Base-by-base conservation (phyloP, 2,329 filamentous ascomycete species). In the Xylaria sp. region DNA sequence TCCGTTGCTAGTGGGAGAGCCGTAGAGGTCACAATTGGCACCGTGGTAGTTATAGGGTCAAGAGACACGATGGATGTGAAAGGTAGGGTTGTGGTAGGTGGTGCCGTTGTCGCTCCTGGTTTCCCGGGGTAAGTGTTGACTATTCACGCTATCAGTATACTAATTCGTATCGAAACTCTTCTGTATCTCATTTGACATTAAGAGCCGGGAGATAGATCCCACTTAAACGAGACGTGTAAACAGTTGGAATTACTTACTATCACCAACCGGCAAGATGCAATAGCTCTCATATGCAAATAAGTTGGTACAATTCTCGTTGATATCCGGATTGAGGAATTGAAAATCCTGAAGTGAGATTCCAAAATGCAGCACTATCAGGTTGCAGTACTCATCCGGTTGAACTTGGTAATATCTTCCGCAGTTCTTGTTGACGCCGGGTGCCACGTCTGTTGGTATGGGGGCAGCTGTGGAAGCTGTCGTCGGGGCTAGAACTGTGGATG, bases 241-340 rank as follows among this genome's bases (percentile, higher is more conserved):
- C 7, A 14, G 3, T 50, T 4, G 19, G 3, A 14, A 14, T 4
- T 54, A 54, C 50, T 30, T 47, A 61, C 50, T 61, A 42, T 51
- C 32, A 1, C 61, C 53, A 7, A 64, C 61, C 2, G 53, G 27
- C 19, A 21, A 5, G 30, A 64, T 19, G 9, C 61, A 64, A 12
- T 64, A 64, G 24, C 61, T 64, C 45, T 64, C 61, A 14, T 48
- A 7, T 14, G 61, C 61, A 12, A 45, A 64, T n/a, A 64, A 32
- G 17, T 64, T 64, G 7, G 61, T 64, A 19, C 61, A 64, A 27
- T 59, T 59, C 4, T 21, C 45, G 47, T 64, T 58, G 45, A 64
- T 19, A 4, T 3, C 45, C 1, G 45, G 55, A n/a, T 64, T 64
- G 3, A 64, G 61, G 45, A 64, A 64, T 2, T 7, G 54, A 19